Conservation (phyloP, 1,139 yeast genomes). For the Maudiozyma humilis region DNA sequence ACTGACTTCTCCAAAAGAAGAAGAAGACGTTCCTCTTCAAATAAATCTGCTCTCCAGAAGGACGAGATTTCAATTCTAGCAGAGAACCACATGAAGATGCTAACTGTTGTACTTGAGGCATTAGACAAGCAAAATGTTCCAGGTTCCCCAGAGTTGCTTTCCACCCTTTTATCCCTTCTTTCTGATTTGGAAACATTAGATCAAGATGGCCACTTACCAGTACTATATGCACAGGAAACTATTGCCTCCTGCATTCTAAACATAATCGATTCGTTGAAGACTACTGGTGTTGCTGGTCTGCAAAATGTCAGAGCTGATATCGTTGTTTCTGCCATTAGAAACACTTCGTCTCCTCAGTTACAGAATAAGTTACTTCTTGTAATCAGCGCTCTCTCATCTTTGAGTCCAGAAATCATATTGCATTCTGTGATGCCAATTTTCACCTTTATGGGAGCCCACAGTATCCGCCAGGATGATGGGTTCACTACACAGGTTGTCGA, state of each 20-base stretch:
- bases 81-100: slow-evolving; percentile 63
- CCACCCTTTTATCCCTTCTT: slow-evolving; percentile 57
- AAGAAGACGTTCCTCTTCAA: slow-evolving; percentile 64
- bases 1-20: slow-evolving; percentile 56
- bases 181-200: slow-evolving; percentile 86
- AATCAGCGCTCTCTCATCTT: slow-evolving; percentile 76
- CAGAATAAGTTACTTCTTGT: slow-evolving; percentile 81
- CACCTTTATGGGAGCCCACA: slow-evolving; percentile 98
- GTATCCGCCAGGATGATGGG: slow-evolving; percentile 93
- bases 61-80: slow-evolving; percentile 68
- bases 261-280: slow-evolving; percentile 50
- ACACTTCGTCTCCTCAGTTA: slow-evolving; percentile 86
- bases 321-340: slow-evolving; percentile 80
- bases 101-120: slow-evolving; percentile 73
- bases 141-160: slow-evolving; percentile 45
- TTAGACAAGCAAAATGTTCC: slow-evolving; percentile 43
- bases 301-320: slow-evolving; percentile 77
- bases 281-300: slow-evolving; percentile 43
- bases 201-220: slow-evolving; percentile 84
- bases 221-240: slow-evolving; percentile 82
- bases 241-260: slow-evolving; percentile 79
- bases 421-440: slow-evolving; percentile 98
- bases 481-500: slow-evolving; percentile 88
- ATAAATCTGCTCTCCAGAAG: slow-evolving; percentile 66
- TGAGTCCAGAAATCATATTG: slow-evolving; percentile 84